Evolutionary conservation across 192 early-diverging fungal genomes (phyloP), one percentile per base, ranked within the genome.

Genomic region (Entomortierella parvispora): DNA sequence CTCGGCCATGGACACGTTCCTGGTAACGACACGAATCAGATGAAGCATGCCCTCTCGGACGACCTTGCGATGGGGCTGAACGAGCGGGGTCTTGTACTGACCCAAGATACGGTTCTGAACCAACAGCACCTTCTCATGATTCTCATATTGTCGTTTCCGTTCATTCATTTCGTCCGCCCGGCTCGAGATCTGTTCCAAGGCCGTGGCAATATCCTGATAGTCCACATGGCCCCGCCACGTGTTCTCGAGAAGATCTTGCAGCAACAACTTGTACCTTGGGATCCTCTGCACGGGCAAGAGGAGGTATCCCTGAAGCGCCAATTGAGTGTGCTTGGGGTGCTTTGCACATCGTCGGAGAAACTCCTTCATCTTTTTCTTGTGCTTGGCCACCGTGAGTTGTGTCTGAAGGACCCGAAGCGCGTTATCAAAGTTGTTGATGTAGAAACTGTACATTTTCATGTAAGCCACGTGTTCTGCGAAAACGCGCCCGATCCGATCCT

Each of bases 221-320:
- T 95, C 95, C 3, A 91, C 89, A 71, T 97, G 94, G 34, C 77
- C 82, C 0, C 58, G 56, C 15, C 87, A 85, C 1, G 94, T 96
- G 79, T 86, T 81, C 63, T 85, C 81, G 2, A 93, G 81, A 14
- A 97, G 78, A 47, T 91, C 88, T 43, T 89, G 85, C 11, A 95
- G 82, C 51, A 96, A 85, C 62, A 98, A 68, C 62, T 90, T 89
- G 80, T 96, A 98, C 58, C 95, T 91, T 15, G 95, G 95, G 51
- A 98, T 85, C 9, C 96, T 89, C 79, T 98, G 96, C 7, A 97
- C 88, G 0, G 96, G 96, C 25, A 96, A 79, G 43, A 96, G 87
- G 52, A 98, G 77, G 74, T 92, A 96, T 8, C 92, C 88, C 60
- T 94, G 90, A 10, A 97, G 87, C 37, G 84, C 91, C 63, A 96